These are phyloP conservation scores for Aspergillus felis DNA, from an alignment of 2,329 filamentous ascomycete species.

Conservation along the genomic window DNA sequence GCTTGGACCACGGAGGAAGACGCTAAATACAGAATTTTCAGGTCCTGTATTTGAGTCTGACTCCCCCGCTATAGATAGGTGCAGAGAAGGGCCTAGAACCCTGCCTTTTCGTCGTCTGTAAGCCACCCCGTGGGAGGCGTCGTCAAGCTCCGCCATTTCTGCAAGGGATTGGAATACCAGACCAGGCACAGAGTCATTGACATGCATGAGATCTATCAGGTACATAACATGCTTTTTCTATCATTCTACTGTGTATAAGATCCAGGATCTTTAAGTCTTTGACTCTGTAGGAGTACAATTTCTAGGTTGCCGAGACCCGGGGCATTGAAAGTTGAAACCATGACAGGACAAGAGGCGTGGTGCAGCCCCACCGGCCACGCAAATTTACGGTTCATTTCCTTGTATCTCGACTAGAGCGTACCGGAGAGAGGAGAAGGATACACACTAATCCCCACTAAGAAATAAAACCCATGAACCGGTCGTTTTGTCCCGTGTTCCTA, in stretches of 20 bases:
- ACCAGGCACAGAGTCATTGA: no score
- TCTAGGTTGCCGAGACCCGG: neutral
- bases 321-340: no score
- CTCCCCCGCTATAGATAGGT: no score
- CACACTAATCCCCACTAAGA: neutral
- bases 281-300: no score
- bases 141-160: neutral
- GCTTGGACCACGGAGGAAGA: neutral
- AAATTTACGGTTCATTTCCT: neutral
- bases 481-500: neutral
- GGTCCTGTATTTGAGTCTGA: no score
- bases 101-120: neutral
- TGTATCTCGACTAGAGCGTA: no score
- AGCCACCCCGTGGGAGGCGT: neutral
- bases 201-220: neutral
- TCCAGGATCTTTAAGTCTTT: no score
- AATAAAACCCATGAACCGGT: neutral
- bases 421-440: neutral
- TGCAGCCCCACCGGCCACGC: neutral
- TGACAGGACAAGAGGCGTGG: neutral
- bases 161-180: neutral
- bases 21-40: neutral
- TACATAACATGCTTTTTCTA: neutral
- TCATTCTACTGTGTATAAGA: neutral
- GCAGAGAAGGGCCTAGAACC: neutral